Conservation (phyloP, 164 flowering plant species). For the Piper longum region DNA sequence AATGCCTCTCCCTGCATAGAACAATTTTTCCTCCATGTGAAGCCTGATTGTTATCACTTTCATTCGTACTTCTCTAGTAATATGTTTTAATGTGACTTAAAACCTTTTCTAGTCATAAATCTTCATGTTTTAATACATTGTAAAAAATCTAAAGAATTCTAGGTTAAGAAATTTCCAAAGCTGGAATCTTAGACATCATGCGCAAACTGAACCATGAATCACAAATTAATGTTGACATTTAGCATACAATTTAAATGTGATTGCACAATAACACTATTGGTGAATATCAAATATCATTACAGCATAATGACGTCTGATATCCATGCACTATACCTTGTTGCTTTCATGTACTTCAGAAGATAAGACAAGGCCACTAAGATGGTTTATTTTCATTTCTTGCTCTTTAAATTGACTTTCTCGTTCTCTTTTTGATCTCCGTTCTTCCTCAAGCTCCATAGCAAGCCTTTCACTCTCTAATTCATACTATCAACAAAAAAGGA, state of each 20-base stretch:
- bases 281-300: background rate
- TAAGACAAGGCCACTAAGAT: slow-evolving; percentile 34
- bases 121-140: no score
- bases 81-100: background rate
- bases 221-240: no score
- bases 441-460: slow-evolving; percentile 78
- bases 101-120: background rate
- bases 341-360: slow-evolving; percentile 33
- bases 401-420: slow-evolving; percentile 50
- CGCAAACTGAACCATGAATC: no score
- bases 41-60: background rate
- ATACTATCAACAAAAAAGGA: slow-evolving; percentile 28
- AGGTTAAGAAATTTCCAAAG: no score
- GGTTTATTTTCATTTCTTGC: slow-evolving; percentile 54
- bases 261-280: background rate
- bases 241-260: no score
- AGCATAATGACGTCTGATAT: background rate
- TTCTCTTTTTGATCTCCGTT: slow-evolving; percentile 69
- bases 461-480: slow-evolving; percentile 84
- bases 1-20: slow-evolving; percentile 21
- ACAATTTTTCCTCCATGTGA: background rate
- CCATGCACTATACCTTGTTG: slow-evolving; percentile 29
- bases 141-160: no score
- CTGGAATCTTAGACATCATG: no score
- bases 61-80: background rate